Conservation (phyloP, 805 yeast species). For the Candida ponderosae region DNA sequence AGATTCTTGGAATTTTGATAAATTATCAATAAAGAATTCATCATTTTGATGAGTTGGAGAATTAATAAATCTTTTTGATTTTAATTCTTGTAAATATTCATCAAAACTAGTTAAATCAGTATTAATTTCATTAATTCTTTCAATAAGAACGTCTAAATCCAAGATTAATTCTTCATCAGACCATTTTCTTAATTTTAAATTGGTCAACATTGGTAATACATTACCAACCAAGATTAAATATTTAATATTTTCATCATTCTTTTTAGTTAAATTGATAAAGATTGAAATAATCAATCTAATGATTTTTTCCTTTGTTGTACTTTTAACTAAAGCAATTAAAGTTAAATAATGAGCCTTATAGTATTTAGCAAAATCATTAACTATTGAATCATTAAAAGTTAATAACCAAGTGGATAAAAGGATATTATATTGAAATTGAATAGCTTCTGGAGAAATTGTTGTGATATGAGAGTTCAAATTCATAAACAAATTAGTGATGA, state of each 20-base stretch:
- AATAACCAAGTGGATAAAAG: conserved; percentile 79
- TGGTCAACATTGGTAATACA: conserved; percentile 60
- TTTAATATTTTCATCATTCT: conserved; percentile 46
- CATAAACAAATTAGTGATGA: conserved; percentile 40
- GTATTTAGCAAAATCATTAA: conserved; percentile 46
- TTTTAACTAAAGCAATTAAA: conserved; percentile 50
- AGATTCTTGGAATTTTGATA: conserved; percentile 64
- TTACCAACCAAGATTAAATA: conserved; percentile 65
- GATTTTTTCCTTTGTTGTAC: conserved; percentile 87
- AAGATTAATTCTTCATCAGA: conserved; percentile 84
- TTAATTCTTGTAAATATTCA: conserved; percentile 81
- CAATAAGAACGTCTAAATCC: conserved; percentile 56
- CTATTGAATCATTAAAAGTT: conserved; percentile 54
- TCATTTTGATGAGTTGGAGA: conserved; percentile 88
- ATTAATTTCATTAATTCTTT: conserved; percentile 62
- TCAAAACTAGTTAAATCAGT: conserved; percentile 84
- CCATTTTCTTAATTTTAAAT: conserved; percentile 82
- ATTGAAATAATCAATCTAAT: conserved; percentile 78
- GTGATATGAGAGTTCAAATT: conserved; percentile 33
- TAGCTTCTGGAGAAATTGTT: conserved; percentile 20
- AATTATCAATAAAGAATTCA: conserved; percentile 87
- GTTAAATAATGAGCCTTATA: conserved; percentile 38
- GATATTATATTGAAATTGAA: conserved; percentile 75
- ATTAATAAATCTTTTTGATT: conserved; percentile 71
- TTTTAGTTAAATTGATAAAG: conserved; percentile 48